Evolutionary conservation across 352 stramenopile genomes (phyloP), one percentile per base, ranked within the genome.

Genomic region (Globisporangium nagaii): DNA sequence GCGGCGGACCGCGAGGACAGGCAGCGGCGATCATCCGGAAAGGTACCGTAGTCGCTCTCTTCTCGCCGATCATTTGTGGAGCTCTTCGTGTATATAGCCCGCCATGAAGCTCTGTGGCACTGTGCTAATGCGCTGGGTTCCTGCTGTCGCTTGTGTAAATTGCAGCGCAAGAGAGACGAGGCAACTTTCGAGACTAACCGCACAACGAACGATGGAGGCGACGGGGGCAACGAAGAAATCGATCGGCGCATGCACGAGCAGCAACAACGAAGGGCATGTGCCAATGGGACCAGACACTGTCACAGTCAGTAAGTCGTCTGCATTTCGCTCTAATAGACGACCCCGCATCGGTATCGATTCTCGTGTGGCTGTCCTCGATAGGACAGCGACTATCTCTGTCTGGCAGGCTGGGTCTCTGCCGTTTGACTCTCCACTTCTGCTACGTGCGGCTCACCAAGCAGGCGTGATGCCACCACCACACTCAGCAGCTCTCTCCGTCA

Each of bases 11-110:
- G 27, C 75, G 83, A 61, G 83, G 83, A 28, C 83, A 91, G 58
- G 79, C 80, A 8, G 83, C 80, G 39, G 83, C 79, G 10, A 91
- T 91, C 60, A 89, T 93, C 28, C 71, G 83, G 28, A 93, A 89
- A 73, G 73, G 79, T 86, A 58, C 11, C n/a, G n/a, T n/a, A n/a
- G n/a, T n/a, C n/a, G n/a, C n/a, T n/a, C n/a, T n/a, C n/a, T n/a
- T n/a, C n/a, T n/a, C n/a, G n/a, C n/a, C n/a, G n/a, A n/a, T n/a
- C n/a, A n/a, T n/a, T n/a, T n/a, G n/a, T n/a, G 12, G 15, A n/a
- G 6, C 10, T 13, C 15, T 28, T 25, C 25, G 25, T n/a, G n/a
- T 3, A 20, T 37, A 22, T 39, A n/a, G n/a, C 42, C 19, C 17
- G 1, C 7, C 37, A 15, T 37, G 20, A 24, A 10, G 4, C 11